Percentiles rank a stretch among this genome's conserved stretches.
Conservation (phyloP, 2,329 filamentous ascomycete species). For the Didymella glomerata region DNA sequence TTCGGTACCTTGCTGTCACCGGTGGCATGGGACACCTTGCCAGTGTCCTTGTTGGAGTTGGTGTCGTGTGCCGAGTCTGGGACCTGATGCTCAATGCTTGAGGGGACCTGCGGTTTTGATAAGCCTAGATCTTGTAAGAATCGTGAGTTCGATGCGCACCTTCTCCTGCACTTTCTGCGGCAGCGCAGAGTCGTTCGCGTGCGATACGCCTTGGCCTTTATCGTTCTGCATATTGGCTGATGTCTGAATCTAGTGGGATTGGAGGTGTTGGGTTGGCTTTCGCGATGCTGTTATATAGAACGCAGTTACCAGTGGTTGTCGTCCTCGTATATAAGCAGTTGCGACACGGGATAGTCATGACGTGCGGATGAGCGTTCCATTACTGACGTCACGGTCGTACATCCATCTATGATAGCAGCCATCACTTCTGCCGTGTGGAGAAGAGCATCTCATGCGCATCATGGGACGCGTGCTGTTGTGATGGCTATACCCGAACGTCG, state of each 20-base stretch:
- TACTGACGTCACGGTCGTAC: not conserved
- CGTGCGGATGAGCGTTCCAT: not conserved
- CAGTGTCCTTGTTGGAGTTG: constrained; percentile 18
- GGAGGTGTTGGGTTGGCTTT: too few relatives aligned
- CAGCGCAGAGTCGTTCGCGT: constrained; percentile 15
- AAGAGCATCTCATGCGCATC: too few relatives aligned
- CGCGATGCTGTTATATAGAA: not conserved
- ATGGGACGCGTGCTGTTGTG: too few relatives aligned
- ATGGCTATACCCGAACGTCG: too few relatives aligned
- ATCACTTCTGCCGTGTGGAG: too few relatives aligned
- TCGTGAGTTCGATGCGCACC: not conserved
- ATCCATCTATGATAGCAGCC: too few relatives aligned
- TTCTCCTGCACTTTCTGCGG: constrained; percentile 19
- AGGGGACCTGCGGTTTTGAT: not conserved
- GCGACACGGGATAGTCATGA: not conserved
- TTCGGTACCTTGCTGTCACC: constrained; percentile 15
- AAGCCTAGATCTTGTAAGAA: not conserved
- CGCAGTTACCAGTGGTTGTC: not conserved
- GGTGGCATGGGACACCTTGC: constrained; percentile 19
- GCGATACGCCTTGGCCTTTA: constrained; percentile 15
- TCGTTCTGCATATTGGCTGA: constrained; percentile 15
- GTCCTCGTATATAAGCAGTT: not conserved
- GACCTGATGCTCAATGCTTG: constrained; percentile 16
- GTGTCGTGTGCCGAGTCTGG: constrained; percentile 18
- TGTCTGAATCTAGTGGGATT: too few relatives aligned